These are phyloP conservation scores for Cyclocybe cylindracea DNA, from an alignment of 768 basidiomycete genomes.

Conservation along the genomic window DNA sequence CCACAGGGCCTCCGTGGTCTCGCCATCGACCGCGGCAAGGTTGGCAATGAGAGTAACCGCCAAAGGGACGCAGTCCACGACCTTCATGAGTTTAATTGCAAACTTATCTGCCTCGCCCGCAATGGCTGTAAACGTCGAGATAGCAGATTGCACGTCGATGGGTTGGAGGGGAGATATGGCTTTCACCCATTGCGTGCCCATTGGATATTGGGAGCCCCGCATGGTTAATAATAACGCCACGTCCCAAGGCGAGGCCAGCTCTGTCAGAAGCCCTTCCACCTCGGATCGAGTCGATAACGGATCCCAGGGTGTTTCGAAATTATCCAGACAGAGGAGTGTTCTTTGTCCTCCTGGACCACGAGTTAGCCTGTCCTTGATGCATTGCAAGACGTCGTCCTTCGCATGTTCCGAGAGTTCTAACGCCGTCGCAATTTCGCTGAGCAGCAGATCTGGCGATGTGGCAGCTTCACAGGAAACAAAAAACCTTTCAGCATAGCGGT, in stretches of 20 bases:
- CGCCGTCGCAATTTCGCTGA: constrained; percentile 19
- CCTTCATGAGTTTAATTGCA: constrained; percentile 22
- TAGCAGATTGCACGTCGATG: constrained; percentile 23
- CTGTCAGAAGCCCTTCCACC: constrained; percentile 23
- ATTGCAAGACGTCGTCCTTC: constrained; percentile 13
- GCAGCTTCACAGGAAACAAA: constrained; percentile 32
- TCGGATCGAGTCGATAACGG: constrained; percentile 19
- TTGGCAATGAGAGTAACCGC: constrained; percentile 33
- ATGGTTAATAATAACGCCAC: constrained; percentile 28
- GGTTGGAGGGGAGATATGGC: constrained; percentile 26
- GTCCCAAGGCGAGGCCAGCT: constrained; percentile 18
- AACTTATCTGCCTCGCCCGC: constrained; percentile 21
- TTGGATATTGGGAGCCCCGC: constrained; percentile 30
- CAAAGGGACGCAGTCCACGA: constrained; percentile 33
- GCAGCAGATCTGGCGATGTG: constrained; percentile 20
- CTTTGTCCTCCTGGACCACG: constrained; percentile 9
- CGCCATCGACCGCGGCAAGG: constrained; percentile 30
- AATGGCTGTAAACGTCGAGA: constrained; percentile 24
- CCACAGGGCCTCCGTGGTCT: constrained; percentile 29
- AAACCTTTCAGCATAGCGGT: constrained; percentile 19
- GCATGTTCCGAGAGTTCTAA: constrained; percentile 17
- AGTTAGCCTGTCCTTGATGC: constrained; percentile 5
- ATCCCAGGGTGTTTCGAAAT: constrained; percentile 36
- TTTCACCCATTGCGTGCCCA: constrained; percentile 23
- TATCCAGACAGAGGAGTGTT: constrained; percentile 29